Evolutionary conservation across 495 filamentous ascomycete genomes (phyloP), one percentile per base, ranked within the genome.

Genomic region (Xylaria telfairii): DNA sequence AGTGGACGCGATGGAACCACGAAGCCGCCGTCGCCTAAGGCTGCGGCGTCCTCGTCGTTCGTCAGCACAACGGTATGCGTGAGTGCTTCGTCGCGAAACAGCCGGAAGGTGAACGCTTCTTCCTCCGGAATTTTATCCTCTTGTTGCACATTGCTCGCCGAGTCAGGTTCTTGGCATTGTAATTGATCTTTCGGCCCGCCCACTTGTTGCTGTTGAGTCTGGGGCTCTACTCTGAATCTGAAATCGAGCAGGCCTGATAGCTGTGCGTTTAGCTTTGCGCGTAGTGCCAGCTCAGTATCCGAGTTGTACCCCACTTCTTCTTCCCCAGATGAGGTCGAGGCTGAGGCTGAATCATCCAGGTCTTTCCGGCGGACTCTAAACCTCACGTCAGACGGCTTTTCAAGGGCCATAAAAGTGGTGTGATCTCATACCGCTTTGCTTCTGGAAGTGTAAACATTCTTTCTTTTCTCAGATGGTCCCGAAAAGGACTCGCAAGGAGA

Each of bases 381-480:
- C 30, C 68, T 47, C 68, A 46, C 72, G 65, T 72, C 69, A 71
- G 73, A 30, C 51, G 67, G 67, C 64, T 44, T 51, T 44, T 21
- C 42, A 51, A 21, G 37, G 66, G 54, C 26, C 34, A 26, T 47
- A 30, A 42, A n/a, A 12, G 60, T 13, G 21, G 47, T 26, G 37
- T 26, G 44, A 51, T 24, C 47, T 65, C 81, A 62, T 77, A 87
- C 87, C 85, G 81, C 72, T 88, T 89, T 49, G 87, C 84, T 65
- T 83, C 77, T 24, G 86, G 85, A 10, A 87, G 30, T 39, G 85
- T 83, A 65, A 87, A 87, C 85, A 89, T 88, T 54, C 44, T 75
- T 39, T 51, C 8, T n/a, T 37, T 17, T n/a, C 34, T 28, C 34
- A 28, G 0, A 13, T 39, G 44, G 10, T 19, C 1, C 13, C 30